phyloP scores from a whole-genome alignment of 345 rosid genomes.

The Viola odorata region DNA sequence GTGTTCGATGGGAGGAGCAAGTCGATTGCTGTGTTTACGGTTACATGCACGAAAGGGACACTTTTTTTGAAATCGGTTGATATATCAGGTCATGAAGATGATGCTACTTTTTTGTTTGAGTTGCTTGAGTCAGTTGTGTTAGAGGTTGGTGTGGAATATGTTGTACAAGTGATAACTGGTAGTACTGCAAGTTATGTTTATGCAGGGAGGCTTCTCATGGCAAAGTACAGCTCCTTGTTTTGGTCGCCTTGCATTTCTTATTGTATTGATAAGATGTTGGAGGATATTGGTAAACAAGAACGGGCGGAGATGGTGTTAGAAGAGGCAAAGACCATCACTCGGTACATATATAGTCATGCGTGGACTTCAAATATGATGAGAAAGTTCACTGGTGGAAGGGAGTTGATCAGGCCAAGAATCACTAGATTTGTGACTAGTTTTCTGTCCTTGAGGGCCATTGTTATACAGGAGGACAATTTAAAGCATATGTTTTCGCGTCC shows the following conservation, averaged over 20 bases:
- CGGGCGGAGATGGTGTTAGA: slow-evolving; percentile 18
- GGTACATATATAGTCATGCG: slow-evolving; percentile 14
- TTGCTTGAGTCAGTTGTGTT: slow-evolving; percentile 22
- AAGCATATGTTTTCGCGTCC: slow-evolving; percentile 24
- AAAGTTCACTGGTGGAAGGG: slow-evolving; percentile 25
- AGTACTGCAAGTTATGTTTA: slow-evolving; percentile 10
- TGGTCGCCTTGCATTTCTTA: slow-evolving; percentile 28
- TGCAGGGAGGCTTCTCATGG: slow-evolving; percentile 28
- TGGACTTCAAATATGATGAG: slow-evolving; percentile 24
- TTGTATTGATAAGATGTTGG: slow-evolving; percentile 26
- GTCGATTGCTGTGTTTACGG: slow-evolving; percentile 16
- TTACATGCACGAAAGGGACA: slow-evolving; percentile 21
- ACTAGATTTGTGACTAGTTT: slow-evolving; percentile 13
- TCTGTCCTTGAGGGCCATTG: slow-evolving; percentile 24
- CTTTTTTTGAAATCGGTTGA: slow-evolving; percentile 26
- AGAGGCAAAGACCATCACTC: slow-evolving; percentile 18
- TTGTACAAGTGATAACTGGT: slow-evolving; percentile 22
- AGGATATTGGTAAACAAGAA: slow-evolving; percentile 22
- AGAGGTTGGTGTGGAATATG: slow-evolving; percentile 25
- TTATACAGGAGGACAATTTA: slow-evolving; percentile 23
- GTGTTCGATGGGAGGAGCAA: slow-evolving; percentile 20
- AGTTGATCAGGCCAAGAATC: slow-evolving; percentile 21
- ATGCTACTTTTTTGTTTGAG: slow-evolving; percentile 22
- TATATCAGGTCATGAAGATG: slow-evolving; percentile 26
- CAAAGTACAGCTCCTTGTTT: slow-evolving; percentile 23